A percentile compares a stretch with the other conserved stretches of the same genome.
phyloP scores from a whole-genome alignment of 805 yeast genomes.

The Yamadazyma phyllophila region DNA sequence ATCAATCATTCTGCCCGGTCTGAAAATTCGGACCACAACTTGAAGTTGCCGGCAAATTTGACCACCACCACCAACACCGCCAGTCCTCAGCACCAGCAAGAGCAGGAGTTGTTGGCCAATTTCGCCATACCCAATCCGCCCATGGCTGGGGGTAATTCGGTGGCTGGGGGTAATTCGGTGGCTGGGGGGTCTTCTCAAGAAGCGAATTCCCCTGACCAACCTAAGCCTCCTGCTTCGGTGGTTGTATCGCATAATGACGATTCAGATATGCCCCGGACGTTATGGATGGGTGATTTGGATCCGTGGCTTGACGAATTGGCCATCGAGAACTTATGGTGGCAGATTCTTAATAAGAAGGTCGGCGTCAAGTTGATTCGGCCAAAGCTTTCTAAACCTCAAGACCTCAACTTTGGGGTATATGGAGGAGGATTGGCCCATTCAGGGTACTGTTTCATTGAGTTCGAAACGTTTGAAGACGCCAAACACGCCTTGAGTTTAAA shows the following conservation, averaged over 20 bases:
- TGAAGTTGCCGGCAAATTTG: conserved; percentile 7
- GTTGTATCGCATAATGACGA: neutral
- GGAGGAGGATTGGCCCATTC: conserved; percentile 26
- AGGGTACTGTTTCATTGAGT: conserved; percentile 80
- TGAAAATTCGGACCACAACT: neutral
- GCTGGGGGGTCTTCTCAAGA: neutral
- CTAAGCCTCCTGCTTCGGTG: neutral
- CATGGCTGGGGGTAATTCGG: conserved; percentile 11
- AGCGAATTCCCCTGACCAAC: neutral
- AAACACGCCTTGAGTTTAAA: conserved; percentile 65
- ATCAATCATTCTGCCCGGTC: neutral
- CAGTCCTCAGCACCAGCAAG: conserved; percentile 43
- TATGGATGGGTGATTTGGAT: conserved; percentile 89
- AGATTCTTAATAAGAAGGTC: conserved; percentile 52
- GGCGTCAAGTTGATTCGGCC: conserved; percentile 64
- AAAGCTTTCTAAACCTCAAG: conserved; percentile 20
- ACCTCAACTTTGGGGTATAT: conserved; percentile 8
- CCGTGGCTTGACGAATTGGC: conserved; percentile 73
- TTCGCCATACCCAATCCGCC: conserved; percentile 45
- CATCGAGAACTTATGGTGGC: conserved; percentile 56
- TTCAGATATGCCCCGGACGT: conserved; percentile 53
- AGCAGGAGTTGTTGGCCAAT: conserved; percentile 38
- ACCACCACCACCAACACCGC: conserved; percentile 24
- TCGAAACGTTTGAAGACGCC: conserved; percentile 66
- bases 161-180: conserved; percentile 15